phyloP scores from a whole-genome alignment of 345 rosid species.

The Hypericum perforatum region DNA sequence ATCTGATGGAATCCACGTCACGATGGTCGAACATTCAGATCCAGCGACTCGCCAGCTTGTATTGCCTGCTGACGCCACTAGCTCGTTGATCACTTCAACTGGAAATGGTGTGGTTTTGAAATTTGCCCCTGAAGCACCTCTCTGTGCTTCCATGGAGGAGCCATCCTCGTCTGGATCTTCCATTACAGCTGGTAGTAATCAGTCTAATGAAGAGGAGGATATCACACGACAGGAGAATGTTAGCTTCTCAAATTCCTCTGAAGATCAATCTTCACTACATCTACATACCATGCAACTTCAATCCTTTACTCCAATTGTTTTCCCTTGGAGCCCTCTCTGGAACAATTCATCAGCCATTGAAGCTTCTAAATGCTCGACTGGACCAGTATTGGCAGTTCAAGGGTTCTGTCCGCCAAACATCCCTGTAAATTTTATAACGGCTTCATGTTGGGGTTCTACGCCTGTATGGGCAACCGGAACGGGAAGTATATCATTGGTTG shows the following conservation, averaged over 20 bases:
- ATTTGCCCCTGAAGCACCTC: no score
- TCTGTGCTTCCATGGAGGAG: conserved; percentile 11
- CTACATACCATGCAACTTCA: no score
- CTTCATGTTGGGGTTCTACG: conserved; percentile 48
- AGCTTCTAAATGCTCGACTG: conserved; percentile 26
- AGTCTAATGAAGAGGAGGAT: conserved; percentile 20
- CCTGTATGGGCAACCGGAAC: conserved; percentile 32
- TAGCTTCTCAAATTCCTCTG: background rate
- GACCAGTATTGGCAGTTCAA: conserved; percentile 29
- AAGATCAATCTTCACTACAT: no score
- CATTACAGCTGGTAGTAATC: conserved; percentile 17
- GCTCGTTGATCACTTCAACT: no score
- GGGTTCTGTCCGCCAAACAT: conserved; percentile 56
- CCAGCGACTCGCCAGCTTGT: conserved; percentile 25
- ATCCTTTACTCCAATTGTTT: no score
- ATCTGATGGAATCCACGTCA: conserved; percentile 34
- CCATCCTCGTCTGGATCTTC: conserved; percentile 33
- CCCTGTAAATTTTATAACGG: conserved; percentile 54
- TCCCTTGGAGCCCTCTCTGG: no score
- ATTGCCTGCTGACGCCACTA: no score
- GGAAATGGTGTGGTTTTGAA: no score
- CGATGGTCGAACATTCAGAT: conserved; percentile 32
- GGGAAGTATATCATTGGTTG: background rate
- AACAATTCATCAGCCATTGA: background rate
- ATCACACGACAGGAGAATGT: no score